Evolutionary conservation across 331 rosid species (phyloP).

Genomic region (Cydonia oblonga): DNA sequence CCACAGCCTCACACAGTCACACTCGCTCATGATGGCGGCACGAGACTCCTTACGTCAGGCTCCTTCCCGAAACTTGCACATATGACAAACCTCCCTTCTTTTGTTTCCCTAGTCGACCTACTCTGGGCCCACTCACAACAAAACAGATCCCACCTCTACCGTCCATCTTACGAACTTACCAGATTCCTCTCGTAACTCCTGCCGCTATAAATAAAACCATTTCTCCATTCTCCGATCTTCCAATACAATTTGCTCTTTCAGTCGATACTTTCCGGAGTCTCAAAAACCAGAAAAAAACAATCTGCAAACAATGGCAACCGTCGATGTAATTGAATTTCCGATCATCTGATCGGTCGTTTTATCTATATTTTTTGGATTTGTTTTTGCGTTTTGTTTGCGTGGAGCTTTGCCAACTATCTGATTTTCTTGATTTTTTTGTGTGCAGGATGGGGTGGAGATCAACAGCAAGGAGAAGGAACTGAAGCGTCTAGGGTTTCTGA

Average conservation of each 20-base stretch:
- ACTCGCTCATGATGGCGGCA: too few species aligned
- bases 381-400: not conserved
- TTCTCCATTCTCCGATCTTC: not conserved
- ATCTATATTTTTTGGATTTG: not conserved
- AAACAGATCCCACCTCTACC: not conserved
- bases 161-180: not conserved
- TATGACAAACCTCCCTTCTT: not conserved
- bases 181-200: not conserved
- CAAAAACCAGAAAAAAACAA: not conserved
- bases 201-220: not conserved
- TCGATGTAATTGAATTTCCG: constrained; percentile 15
- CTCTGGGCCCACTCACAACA: not conserved
- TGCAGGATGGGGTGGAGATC: constrained; percentile 21
- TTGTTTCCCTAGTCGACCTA: not conserved
- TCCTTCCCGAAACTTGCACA: not conserved
- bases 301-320: constrained; percentile 21
- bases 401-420: not conserved
- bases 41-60: not conserved
- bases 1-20: too few species aligned
- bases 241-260: not conserved
- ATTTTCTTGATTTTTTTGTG: not conserved
- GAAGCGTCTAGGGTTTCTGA: constrained; percentile 55
- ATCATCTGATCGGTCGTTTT: not conserved
- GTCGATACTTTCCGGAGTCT: not conserved
- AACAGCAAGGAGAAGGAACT: constrained; percentile 19